Base-by-base conservation (phyloP, 352 stramenopile species). In the Phytophthora litchii region DNA sequence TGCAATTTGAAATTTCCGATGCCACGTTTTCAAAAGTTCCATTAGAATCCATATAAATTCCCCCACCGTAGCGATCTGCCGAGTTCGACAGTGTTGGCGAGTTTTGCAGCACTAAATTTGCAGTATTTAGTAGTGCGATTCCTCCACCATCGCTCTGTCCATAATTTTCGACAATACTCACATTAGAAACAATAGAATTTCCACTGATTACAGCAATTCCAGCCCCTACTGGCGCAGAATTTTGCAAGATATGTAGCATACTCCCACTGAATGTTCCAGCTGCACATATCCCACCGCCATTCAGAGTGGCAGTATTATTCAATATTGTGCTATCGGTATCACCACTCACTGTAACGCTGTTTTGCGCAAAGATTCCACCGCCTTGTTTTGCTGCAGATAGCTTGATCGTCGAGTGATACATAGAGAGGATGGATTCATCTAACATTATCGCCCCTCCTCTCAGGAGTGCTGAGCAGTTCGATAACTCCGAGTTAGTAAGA, bases 91-190 rank as follows among this genome's bases (percentile, higher is more conserved):
- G 31, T 14, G 86, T 47, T 0, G 4, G 42, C 8, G 79, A 59
- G 3, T 36, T 27, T 1, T 41, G 31, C 0, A 70, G 45, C 0
- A 40, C 31, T 2, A 88, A 13, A 10, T 44, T 59, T 16, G 67
- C 67, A 0, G 47, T 25, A 3, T 49, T 44, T 7, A 83, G 45
- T 7, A 86, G n/a, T 5, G 78, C 78, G 5, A 88, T 51, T 1
- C 80, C 80, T n/a, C 80, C 80, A 12, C 80, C 80, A 23, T 78
- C 54, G 0, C 34, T 34, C 0, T n/a, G 20, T 4, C 78, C 80
- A 2, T 2, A 48, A 52, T 87, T 88, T 1, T 29, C 42, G 4
- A n/a, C 23, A n/a, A 85, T 52, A 0, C 45, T 49, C 0, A 71
- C 35, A 1, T 46, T 29, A 2, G 23, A 45, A 8, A 75, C 27